Percentiles rank a stretch among this genome's conserved stretches.
These are phyloP conservation scores for Alternaria angustiovoidea DNA, from an alignment of 2,329 filamentous ascomycete species.

Conservation along the genomic window DNA sequence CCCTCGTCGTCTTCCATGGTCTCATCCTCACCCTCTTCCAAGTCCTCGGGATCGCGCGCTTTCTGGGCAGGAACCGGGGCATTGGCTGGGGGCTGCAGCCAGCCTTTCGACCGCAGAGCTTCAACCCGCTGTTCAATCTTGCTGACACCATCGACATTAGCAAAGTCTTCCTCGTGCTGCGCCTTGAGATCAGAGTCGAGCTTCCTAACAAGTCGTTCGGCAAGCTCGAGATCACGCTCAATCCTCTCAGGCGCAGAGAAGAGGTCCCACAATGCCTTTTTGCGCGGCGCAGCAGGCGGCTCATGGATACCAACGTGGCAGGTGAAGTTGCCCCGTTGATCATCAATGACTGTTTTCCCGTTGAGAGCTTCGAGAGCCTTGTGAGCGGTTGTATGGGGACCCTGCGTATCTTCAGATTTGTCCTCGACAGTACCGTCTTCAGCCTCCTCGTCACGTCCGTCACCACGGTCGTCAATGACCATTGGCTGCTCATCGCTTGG, in stretches of 20 bases:
- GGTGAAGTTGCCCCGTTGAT: slow-evolving; percentile 92
- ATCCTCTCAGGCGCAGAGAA: slow-evolving; percentile 95
- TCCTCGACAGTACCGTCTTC: slow-evolving; percentile 66
- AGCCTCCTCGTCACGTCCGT: slow-evolving; percentile 73
- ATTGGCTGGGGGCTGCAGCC: slow-evolving; percentile 72
- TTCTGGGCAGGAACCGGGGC: slow-evolving; percentile 64
- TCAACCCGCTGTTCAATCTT: slow-evolving; percentile 90
- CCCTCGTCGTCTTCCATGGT: slow-evolving; percentile 70
- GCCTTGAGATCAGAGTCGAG: slow-evolving; percentile 85
- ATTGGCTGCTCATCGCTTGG: slow-evolving; percentile 73
- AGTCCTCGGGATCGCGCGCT: slow-evolving; percentile 67
- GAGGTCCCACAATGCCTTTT: slow-evolving; percentile 96
- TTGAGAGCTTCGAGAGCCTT: slow-evolving; percentile 94
- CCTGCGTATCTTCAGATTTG: slow-evolving; percentile 54
- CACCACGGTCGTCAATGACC: slow-evolving; percentile 71
- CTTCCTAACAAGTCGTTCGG: slow-evolving; percentile 81
- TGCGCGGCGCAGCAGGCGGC: slow-evolving; percentile 82
- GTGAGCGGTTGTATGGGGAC: slow-evolving; percentile 69
- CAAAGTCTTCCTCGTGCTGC: slow-evolving; percentile 60
- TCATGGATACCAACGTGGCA: slow-evolving; percentile 97
- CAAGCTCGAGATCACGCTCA: slow-evolving; percentile 85
- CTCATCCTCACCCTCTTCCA: slow-evolving; percentile 78
- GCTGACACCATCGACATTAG: slow-evolving; percentile 68
- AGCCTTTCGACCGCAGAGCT: slow-evolving; percentile 76
- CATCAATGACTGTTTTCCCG: slow-evolving; percentile 95